Evolutionary conservation across 2,329 filamentous ascomycete species (phyloP), one percentile per base, ranked within the genome.

Genomic region (Chrysoporthe austroafricana): DNA sequence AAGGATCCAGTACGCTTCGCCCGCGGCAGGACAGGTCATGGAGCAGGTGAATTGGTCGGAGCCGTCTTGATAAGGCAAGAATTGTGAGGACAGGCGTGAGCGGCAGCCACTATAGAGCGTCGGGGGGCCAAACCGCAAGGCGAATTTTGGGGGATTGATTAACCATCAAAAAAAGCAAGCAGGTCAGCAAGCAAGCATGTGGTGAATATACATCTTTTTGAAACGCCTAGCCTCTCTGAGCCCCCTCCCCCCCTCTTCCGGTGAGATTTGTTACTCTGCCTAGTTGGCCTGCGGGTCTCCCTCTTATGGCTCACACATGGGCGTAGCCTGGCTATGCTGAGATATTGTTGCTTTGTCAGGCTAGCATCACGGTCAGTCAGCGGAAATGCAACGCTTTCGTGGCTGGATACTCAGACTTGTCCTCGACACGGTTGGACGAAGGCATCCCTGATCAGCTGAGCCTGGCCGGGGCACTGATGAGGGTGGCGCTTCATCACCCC

Each of bases 41-140:
- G 96, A 99, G 76, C 94, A 98, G 80, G 94, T 98, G 68, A 96
- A 97, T 82, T 99, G 96, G 96, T 90, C 92, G 42, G 96, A 99
- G 80, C 90, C 93, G 66, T 84, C 80, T 63, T 82, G 67, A 76
- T 44, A 46, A 4, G 14, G 42, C 26, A 14, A 16, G 8, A 46
- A 32, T 54, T 56, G 36, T 59, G 57, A 11, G 34, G 42, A 18
- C n/a, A 60, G 36, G 34, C 36, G 39, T 63, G 32, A 42, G 34
- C 54, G 50, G 18, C 46, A 60, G 43, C 63, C 46, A 52, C 57
- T 68, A 34, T 59, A 57, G 59, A 67, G 56, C 46, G 59, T 21
- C 46, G 16, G 61, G 58, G n/a, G 50, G 16, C 26, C 44, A 42
- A 50, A 48, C 52, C 43, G n/a, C 62, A 39, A 46, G 54, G 42